phyloP scores from a whole-genome alignment of 1,284 basidiomycete genomes.

The Pseudozyma pruni region DNA sequence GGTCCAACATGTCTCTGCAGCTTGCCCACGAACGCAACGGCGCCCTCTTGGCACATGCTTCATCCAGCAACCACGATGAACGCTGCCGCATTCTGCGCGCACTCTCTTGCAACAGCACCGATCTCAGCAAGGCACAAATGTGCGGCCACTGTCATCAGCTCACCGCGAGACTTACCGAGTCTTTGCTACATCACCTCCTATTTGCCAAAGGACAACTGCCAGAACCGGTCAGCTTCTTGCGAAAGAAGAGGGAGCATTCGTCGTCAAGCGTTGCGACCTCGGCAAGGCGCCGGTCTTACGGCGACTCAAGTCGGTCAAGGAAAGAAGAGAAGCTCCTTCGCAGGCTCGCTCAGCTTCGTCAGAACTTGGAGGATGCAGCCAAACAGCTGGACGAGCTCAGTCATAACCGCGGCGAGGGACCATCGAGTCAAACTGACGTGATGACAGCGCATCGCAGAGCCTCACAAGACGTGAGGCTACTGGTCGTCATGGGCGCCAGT shows the following conservation, averaged over 20 bases:
- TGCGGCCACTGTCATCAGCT: slow-evolving; percentile 43
- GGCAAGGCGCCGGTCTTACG: not conserved
- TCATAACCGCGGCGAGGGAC: slow-evolving; percentile 31
- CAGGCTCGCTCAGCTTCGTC: slow-evolving; percentile 27
- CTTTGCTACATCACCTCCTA: slow-evolving; percentile 44
- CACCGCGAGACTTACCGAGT: slow-evolving; percentile 27
- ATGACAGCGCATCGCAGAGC: not conserved
- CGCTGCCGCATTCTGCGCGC: slow-evolving; percentile 15
- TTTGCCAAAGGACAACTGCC: slow-evolving; percentile 51
- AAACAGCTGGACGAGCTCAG: slow-evolving; percentile 13
- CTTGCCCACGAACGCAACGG: slow-evolving; percentile 31
- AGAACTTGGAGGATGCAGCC: slow-evolving; percentile 16
- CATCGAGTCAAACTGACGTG: slow-evolving; percentile 10
- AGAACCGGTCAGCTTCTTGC: slow-evolving; percentile 34
- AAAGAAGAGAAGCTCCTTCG: slow-evolving; percentile 24
- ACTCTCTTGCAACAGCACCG: slow-evolving; percentile 1
- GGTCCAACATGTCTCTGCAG: slow-evolving; percentile 36
- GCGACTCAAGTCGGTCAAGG: slow-evolving; percentile 4
- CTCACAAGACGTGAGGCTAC: slow-evolving; percentile 16
- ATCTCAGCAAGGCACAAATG: slow-evolving; percentile 34
- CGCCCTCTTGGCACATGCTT: slow-evolving; percentile 8
- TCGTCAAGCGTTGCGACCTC: not conserved
- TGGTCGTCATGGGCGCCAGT: slow-evolving; percentile 39
- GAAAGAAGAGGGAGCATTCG: slow-evolving; percentile 2
- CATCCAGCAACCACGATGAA: not conserved